phyloP scores from a whole-genome alignment of 495 filamentous ascomycete species.

The Penicillium ucsense region DNA sequence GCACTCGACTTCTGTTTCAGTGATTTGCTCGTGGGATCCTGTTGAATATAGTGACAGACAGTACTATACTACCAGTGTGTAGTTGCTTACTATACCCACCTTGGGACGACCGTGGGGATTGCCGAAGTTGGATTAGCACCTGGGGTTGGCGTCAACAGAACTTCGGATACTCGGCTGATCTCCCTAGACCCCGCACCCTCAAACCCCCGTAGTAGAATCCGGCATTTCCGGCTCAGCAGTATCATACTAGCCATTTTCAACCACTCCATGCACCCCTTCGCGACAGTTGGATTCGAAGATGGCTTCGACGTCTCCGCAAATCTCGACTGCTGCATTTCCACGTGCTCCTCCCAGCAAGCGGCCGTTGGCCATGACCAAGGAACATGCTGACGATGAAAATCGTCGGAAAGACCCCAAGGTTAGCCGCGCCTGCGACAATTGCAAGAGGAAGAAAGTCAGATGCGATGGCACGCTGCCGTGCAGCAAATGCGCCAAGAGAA shows the following conservation, averaged over 20 bases:
- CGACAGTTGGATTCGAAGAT: no score
- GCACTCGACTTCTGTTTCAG: no score
- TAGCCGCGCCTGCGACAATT: slow-evolving; percentile 14
- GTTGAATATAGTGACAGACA: no score
- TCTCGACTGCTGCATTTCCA: neutral
- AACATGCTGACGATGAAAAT: slow-evolving; percentile 1
- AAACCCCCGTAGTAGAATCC: neutral
- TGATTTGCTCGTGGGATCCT: no score
- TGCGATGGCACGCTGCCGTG: slow-evolving; percentile 12
- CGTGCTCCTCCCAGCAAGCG: neutral
- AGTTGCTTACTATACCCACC: no score
- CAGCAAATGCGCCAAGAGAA: neutral
- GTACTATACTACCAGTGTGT: no score
- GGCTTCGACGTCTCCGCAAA: no score
- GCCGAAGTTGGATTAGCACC: no score
- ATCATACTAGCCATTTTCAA: neutral
- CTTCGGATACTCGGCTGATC: neutral
- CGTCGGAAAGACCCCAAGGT: slow-evolving; percentile 9
- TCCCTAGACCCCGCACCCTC: neutral
- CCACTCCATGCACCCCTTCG: no score
- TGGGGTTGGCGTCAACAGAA: no score
- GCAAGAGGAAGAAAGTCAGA: slow-evolving; percentile 12
- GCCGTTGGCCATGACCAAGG: neutral
- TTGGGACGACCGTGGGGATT: no score
- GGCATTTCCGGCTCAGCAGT: neutral